A percentile compares a stretch with the other conserved stretches of the same genome.
phyloP scores from a whole-genome alignment of 352 stramenopile species.

The Phytophthora citrophthora region DNA sequence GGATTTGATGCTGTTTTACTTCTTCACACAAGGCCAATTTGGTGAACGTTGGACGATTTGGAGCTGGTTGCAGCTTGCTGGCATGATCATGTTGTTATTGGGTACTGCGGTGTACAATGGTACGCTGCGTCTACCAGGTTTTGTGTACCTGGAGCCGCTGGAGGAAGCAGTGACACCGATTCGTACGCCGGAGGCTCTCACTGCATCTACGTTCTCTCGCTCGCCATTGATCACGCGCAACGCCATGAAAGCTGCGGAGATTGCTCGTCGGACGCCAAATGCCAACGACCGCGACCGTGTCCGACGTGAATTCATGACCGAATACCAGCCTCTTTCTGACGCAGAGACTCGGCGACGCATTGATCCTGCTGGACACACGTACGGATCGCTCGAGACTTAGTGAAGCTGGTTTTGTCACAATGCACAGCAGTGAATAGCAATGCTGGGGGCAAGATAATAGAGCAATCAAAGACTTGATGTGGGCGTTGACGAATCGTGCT shows the following conservation, averaged over 20 bases:
- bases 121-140: constrained; percentile 77
- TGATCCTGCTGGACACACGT: constrained; percentile 77
- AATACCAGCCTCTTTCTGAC: constrained; percentile 80
- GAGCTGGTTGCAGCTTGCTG: constrained; percentile 94
- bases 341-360: constrained; percentile 65
- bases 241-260: constrained; percentile 84
- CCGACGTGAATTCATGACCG: constrained; percentile 87
- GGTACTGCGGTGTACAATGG: constrained; percentile 98
- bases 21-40: constrained; percentile 90
- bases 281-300: constrained; percentile 82
- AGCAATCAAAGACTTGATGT: constrained; percentile 21
- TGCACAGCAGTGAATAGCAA: constrained; percentile 3
- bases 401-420: constrained; percentile 16
- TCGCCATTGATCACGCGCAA: constrained; percentile 84
- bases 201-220: constrained; percentile 63
- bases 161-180: constrained; percentile 73
- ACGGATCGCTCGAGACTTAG: constrained; percentile 82
- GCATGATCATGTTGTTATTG: constrained; percentile 94
- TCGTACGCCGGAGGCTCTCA: constrained; percentile 58
- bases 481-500: constrained; percentile 10
- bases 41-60: constrained; percentile 96
- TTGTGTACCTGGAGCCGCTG: constrained; percentile 79
- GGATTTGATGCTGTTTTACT: constrained; percentile 97
- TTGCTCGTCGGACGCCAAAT: constrained; percentile 80
- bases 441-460: constrained; percentile 25